A percentile compares a stretch with the other conserved stretches of the same genome.
phyloP scores from a whole-genome alignment of 495 filamentous ascomycete genomes.

The Talaromyces thailandensis region DNA sequence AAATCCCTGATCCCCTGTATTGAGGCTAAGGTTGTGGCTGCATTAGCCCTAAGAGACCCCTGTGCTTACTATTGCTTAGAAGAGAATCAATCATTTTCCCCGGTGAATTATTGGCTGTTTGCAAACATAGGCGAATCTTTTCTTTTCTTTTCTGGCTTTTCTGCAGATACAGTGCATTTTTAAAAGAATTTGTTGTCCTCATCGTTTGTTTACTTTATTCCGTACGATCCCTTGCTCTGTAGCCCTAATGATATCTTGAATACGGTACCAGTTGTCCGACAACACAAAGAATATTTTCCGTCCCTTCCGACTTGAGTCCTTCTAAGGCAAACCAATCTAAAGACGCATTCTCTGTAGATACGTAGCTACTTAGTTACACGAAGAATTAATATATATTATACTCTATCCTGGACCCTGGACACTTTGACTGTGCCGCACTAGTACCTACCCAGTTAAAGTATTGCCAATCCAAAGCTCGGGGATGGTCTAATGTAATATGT shows the following conservation, averaged over 20 bases:
- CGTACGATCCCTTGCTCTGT: too few species aligned
- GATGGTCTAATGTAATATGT: neutral
- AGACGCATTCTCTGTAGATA: too few species aligned
- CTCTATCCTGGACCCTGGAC: neutral
- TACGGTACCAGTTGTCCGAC: neutral
- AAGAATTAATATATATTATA: neutral
- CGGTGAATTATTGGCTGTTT: neutral
- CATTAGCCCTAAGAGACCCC: neutral
- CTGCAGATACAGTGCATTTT: neutral
- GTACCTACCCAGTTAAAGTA: neutral
- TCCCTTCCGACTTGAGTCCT: neutral
- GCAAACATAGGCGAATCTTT: neutral
- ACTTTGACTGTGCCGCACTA: neutral
- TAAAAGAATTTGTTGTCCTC: too few species aligned
- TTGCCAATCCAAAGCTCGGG: too few species aligned
- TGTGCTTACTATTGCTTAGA: neutral
- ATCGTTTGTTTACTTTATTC: too few species aligned
- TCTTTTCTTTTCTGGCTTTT: neutral
- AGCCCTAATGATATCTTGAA: too few species aligned
- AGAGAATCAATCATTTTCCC: neutral
- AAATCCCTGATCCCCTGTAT: neutral
- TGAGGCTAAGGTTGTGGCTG: neutral
- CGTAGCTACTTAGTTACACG: neutral
- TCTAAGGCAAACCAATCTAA: too few species aligned
- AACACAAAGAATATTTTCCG: neutral